Evolutionary conservation across 371 early-diverging fungal species (phyloP).

Genomic region (Haplosporangium sp.): DNA sequence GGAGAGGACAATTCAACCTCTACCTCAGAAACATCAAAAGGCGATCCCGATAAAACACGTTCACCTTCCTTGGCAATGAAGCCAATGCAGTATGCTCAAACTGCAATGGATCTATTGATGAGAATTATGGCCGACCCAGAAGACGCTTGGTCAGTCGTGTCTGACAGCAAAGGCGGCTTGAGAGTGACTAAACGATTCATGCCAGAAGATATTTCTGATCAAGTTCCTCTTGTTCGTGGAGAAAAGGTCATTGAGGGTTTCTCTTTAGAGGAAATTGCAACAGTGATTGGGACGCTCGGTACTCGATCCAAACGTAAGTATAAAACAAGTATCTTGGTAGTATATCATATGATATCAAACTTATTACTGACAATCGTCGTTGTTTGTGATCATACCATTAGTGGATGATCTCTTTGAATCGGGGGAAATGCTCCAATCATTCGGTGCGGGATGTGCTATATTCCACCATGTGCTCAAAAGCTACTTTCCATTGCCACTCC

Average conservation of each 20-base stretch:
- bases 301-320: constrained; percentile 53
- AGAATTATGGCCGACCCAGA: constrained; percentile 39
- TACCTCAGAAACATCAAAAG: neutral
- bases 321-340: neutral
- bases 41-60: neutral
- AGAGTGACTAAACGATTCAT: constrained; percentile 60
- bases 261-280: constrained; percentile 67
- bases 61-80: neutral
- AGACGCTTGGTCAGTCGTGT: constrained; percentile 63
- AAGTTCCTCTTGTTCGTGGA: constrained; percentile 65
- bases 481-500: constrained; percentile 63
- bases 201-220: constrained; percentile 60
- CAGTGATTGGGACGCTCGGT: constrained; percentile 63
- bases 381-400: constrained; percentile 4
- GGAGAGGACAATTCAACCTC: neutral
- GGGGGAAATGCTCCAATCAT: constrained; percentile 53
- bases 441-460: constrained; percentile 59
- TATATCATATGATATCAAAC: neutral
- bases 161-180: constrained; percentile 62
- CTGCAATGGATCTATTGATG: constrained; percentile 35
- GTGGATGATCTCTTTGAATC: constrained; percentile 63
- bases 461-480: constrained; percentile 62
- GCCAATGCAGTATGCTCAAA: constrained; percentile 44
- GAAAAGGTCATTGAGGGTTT: constrained; percentile 70
- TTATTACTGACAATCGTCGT: neutral